Conservation (phyloP, 345 rosid species). For the Raphanus raphanistrum region DNA sequence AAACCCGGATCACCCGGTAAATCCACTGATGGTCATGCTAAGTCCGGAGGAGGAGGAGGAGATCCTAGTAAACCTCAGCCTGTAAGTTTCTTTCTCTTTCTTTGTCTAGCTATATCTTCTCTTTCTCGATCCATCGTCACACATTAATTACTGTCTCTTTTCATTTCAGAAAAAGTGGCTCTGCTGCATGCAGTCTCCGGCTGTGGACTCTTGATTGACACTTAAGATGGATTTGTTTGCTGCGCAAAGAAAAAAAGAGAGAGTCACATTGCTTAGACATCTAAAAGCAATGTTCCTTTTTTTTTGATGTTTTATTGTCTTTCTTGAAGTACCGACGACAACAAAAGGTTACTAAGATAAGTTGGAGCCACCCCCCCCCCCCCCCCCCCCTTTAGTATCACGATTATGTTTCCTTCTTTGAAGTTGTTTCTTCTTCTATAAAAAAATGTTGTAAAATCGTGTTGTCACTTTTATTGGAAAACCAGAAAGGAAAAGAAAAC, state of each 20-base stretch:
- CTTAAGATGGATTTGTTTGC: constrained; percentile 20
- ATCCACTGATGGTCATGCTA: constrained; percentile 48
- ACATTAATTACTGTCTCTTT: background rate
- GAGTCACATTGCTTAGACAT: constrained; percentile 35
- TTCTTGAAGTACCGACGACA: constrained; percentile 33
- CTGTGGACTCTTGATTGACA: constrained; percentile 62
- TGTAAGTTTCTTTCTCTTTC: constrained; percentile 52
- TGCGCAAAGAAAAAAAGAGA: constrained; percentile 19
- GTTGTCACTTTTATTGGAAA: constrained; percentile 42
- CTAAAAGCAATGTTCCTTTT: constrained; percentile 40
- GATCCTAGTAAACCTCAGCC: constrained; percentile 71
- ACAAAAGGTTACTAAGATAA: constrained; percentile 41
- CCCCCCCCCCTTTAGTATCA: constrained; percentile 37
- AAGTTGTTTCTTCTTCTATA: constrained; percentile 39
- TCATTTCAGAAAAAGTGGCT: constrained; percentile 83
- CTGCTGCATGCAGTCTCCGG: constrained; percentile 75
- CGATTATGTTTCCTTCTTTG: constrained; percentile 35
- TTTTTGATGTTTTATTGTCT: constrained; percentile 33
- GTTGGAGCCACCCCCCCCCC: constrained; percentile 38
- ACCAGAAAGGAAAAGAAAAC: constrained; percentile 34
- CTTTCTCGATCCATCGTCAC: background rate
- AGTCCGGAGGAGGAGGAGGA: constrained; percentile 35
- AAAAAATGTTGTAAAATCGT: constrained; percentile 49
- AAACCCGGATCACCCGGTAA: constrained; percentile 67
- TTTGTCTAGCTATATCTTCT: background rate